A percentile compares a stretch with the other conserved stretches of the same genome.
phyloP scores from a whole-genome alignment of 345 rosid genomes.

The Brassica rapa region DNA sequence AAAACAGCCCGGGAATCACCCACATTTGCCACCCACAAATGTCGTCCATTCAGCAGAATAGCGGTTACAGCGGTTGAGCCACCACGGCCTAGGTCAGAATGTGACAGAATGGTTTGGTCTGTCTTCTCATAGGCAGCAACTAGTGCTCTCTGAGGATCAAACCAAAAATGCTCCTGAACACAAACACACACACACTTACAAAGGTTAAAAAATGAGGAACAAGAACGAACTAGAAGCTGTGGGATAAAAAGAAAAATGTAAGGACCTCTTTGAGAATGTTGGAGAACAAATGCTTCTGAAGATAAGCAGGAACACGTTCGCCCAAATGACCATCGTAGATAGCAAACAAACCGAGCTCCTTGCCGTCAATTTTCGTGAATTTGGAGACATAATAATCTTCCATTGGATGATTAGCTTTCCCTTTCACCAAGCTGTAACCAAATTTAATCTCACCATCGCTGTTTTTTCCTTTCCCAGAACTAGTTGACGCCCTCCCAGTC shows the following conservation, averaged over 20 bases:
- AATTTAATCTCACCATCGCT: constrained; percentile 50
- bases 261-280: constrained; percentile 64
- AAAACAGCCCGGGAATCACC: constrained; percentile 77
- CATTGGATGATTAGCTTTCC: constrained; percentile 82
- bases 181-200: neutral
- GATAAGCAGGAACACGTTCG: constrained; percentile 70
- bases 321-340: constrained; percentile 78
- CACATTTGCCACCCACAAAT: constrained; percentile 66
- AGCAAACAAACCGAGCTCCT: constrained; percentile 70
- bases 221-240: neutral
- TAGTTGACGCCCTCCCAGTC: constrained; percentile 52
- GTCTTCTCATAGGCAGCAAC: constrained; percentile 62
- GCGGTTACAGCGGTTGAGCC: constrained; percentile 85
- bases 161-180: constrained; percentile 59
- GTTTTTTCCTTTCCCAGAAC: constrained; percentile 66
- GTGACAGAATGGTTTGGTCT: constrained; percentile 64
- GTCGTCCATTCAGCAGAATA: constrained; percentile 57
- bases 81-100: constrained; percentile 67
- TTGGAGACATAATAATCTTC: constrained; percentile 78
- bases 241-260: neutral
- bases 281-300: constrained; percentile 62
- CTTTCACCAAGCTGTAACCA: constrained; percentile 66
- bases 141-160: constrained; percentile 48
- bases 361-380: constrained; percentile 47
- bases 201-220: neutral